Evolutionary conservation across 345 rosid species (phyloP).

Genomic region (Rhodamnia argentea): DNA sequence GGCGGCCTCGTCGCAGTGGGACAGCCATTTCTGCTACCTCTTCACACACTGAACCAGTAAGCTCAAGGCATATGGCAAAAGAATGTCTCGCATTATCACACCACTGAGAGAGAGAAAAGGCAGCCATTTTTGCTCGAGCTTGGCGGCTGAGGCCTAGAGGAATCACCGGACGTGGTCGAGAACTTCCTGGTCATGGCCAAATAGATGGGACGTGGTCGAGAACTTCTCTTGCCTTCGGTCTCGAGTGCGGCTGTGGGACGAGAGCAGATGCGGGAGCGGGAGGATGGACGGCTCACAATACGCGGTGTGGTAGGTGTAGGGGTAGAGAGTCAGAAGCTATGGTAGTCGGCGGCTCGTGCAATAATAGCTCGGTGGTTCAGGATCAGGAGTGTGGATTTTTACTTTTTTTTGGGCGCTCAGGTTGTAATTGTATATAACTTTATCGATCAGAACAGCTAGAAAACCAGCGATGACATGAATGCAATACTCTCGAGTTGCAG

Average conservation of each 20-base stretch:
- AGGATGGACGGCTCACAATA: background rate
- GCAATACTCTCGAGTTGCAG: background rate
- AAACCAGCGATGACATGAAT: background rate
- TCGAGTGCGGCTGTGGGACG: constrained; percentile 59
- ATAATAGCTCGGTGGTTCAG: background rate
- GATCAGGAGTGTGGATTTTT: background rate
- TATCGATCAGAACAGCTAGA: background rate
- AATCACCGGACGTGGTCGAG: no score
- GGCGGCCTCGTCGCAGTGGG: no score
- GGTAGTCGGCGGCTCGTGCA: background rate
- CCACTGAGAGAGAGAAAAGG: no score
- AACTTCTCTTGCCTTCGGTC: no score
- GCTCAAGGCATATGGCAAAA: no score
- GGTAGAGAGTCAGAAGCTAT: background rate
- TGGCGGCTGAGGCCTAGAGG: no score
- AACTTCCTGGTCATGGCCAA: no score
- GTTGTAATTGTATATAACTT: background rate
- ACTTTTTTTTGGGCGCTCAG: background rate
- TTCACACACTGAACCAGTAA: no score
- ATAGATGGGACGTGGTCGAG: no score
- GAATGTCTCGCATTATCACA: no score
- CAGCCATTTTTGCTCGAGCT: no score
- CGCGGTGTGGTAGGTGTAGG: background rate
- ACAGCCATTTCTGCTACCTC: no score
- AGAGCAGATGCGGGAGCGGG: background rate